A percentile compares a stretch with the other conserved stretches of the same genome.
These are phyloP conservation scores for Climacium dendroides DNA, from an alignment of 225 moss, liverwort and hornwort species.

Conservation along the genomic window DNA sequence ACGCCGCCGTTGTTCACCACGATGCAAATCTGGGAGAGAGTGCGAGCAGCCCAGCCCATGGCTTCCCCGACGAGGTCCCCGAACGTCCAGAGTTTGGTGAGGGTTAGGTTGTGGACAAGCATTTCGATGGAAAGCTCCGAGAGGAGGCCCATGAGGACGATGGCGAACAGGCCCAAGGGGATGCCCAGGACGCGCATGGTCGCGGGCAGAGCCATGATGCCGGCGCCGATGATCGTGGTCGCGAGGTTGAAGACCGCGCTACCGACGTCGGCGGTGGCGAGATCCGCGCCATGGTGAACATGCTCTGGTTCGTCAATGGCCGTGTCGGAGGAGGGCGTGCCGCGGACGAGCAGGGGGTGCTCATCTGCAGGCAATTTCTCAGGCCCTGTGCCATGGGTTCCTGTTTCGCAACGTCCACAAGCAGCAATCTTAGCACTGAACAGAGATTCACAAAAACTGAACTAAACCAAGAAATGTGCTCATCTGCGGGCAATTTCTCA, in stretches of 20 bases:
- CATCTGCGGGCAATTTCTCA: conserved; percentile 22
- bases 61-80: conserved; percentile 54
- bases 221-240: conserved; percentile 84
- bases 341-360: conserved; percentile 16
- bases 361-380: conserved; percentile 27
- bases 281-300: not conserved
- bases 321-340: not conserved
- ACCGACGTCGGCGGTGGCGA: conserved; percentile 53
- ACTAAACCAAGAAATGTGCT: too few relatives aligned
- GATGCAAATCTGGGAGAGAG: conserved; percentile 53
- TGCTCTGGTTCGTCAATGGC: not conserved
- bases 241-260: conserved; percentile 92
- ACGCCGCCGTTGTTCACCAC: conserved; percentile 67
- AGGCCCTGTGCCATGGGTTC: not conserved
- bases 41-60: conserved; percentile 44
- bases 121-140: conserved; percentile 75
- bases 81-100: conserved; percentile 47
- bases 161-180: conserved; percentile 45
- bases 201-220: conserved; percentile 93
- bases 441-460: not conserved
- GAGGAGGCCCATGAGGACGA: conserved; percentile 52
- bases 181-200: conserved; percentile 78
- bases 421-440: not conserved
- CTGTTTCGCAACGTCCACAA: not conserved
- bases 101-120: conserved; percentile 53